Evolutionary conservation across 345 rosid species (phyloP).

Genomic region (Punica granatum): DNA sequence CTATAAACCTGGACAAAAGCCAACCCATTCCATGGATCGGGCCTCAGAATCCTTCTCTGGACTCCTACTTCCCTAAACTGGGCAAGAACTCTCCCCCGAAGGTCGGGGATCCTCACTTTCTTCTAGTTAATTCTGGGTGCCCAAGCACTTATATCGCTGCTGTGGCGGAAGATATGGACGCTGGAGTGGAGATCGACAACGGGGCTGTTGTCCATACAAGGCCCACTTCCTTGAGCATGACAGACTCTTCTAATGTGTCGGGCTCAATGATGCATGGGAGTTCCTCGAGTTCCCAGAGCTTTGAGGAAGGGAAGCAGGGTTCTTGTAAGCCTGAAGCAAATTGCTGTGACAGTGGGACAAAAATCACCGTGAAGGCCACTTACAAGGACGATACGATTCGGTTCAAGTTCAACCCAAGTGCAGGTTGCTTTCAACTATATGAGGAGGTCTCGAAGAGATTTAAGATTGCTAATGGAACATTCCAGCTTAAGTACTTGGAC

Average conservation of each 20-base stretch:
- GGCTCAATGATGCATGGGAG: constrained; percentile 44
- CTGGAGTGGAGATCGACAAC: constrained; percentile 33
- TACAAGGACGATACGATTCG: constrained; percentile 64
- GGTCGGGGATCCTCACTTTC: constrained; percentile 20
- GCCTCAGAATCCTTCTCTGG: neutral
- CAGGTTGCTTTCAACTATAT: constrained; percentile 59
- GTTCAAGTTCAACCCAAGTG: constrained; percentile 64
- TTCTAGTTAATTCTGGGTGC: constrained; percentile 20
- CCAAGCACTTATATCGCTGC: constrained; percentile 24
- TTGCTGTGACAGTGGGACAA: constrained; percentile 30
- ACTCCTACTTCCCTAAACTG: neutral
- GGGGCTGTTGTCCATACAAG: constrained; percentile 33
- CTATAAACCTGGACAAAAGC: neutral
- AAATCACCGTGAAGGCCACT: constrained; percentile 66
- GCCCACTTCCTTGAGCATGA: constrained; percentile 44
- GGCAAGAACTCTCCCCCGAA: neutral
- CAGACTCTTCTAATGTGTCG: constrained; percentile 63
- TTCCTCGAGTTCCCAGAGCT: constrained; percentile 49
- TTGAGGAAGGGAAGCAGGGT: constrained; percentile 34
- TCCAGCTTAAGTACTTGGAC: constrained; percentile 77
- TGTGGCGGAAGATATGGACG: constrained; percentile 31
- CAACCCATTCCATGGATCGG: neutral
- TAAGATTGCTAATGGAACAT: constrained; percentile 53
- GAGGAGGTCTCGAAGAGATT: constrained; percentile 73
- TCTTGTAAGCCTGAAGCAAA: constrained; percentile 19